Base-by-base conservation (phyloP, 164 flowering plant species). In the Dillenia suffruticosa region DNA sequence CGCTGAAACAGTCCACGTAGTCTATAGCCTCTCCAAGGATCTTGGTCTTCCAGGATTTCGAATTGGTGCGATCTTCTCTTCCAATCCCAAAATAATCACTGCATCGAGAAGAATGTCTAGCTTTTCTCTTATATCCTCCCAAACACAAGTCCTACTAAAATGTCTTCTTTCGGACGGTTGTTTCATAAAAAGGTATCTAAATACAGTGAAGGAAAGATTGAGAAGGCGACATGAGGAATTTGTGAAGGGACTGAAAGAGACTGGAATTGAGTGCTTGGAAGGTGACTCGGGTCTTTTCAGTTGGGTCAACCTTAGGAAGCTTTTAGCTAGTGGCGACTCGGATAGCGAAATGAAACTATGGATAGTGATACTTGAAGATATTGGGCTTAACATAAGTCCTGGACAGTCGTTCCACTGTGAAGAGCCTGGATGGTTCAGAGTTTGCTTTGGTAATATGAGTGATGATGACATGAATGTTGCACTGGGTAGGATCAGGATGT, bases 391-490 rank as follows among this genome's bases (percentile, higher is more conserved):
- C 65, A 73, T 67, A 32, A 84, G 82, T 55, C 92, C 92, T 56
- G 96, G 96, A 0, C 81, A 84, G 2, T 78, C 90, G 4, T 88
- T 85, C 62, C 90, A 84, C 65, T 86, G 90, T 70, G 79, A 82
- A 12, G 92, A 88, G 68, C 96, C 90, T 46, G 96, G 96, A 63
- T 86, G 88, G 96, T 88, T 88, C 62, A 73, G 92, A 40, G 79
- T 75, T 57, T 84, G 96, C 70, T 88, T 81, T 65, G 70, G 86
- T 22, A 74, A 81, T 24, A 58, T 88, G 61, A 17, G 68, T 44
- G 73, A 70, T 58, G 82, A 68, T 2, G 85, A 80, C 53, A 69
- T 88, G 68, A 77, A 83, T 32, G 54, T 80, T 15, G 82, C 86
- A 15, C 67, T 88, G 14, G 84, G 73, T 12, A 68, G 96, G 58